Base-by-base conservation (phyloP, 2,329 filamentous ascomycete genomes). In the Botrytis squamosa region DNA sequence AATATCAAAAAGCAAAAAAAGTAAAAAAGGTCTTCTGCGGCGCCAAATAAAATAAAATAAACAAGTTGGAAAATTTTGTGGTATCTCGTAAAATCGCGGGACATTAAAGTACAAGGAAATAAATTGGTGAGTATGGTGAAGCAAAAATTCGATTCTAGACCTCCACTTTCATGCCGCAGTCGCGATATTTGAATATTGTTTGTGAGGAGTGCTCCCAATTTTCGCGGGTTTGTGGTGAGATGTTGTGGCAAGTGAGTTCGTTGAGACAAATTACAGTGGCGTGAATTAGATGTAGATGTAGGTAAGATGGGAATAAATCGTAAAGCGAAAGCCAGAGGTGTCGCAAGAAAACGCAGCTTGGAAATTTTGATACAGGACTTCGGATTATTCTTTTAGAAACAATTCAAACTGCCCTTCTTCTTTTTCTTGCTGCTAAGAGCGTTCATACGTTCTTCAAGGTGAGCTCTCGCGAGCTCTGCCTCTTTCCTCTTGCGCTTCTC, bases 391-490 rank as follows among this genome's bases (percentile, higher is more conserved):
- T 40, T 40, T 76, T 81, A 82, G 76, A 99, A 99, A 88, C 96
- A 99, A 86, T 98, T 98, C 83, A 99, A 88, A 78, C 92, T 95
- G 80, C 92, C 90, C 88, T 97, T 97, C 89, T 97, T 80, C 75
- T 80, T 81, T 74, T 80, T 97, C 85, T 93, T 92, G 81, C 88
- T 90, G 84, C 91, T 95, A 82, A 96, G 92, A 74, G 93, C 91
- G 80, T 95, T 94, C 91, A 99, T 99, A 73, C 95, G 90, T 85
- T 97, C 94, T 84, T 99, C 95, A 40, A 99, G 88, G 80, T 97
- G 93, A 57, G 92, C 93, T 71, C 93, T 88, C 62, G 96, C 96
- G 77, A 92, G 90, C 85, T 99, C 96, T 52, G 97, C 95, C 76
- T 95, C 93, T 77, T 94, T 88, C 75, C 96, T 88, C 85, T 97